These are phyloP conservation scores for Trichoderma sp. DNA, from an alignment of 2,329 filamentous ascomycete species.

Conservation along the genomic window DNA sequence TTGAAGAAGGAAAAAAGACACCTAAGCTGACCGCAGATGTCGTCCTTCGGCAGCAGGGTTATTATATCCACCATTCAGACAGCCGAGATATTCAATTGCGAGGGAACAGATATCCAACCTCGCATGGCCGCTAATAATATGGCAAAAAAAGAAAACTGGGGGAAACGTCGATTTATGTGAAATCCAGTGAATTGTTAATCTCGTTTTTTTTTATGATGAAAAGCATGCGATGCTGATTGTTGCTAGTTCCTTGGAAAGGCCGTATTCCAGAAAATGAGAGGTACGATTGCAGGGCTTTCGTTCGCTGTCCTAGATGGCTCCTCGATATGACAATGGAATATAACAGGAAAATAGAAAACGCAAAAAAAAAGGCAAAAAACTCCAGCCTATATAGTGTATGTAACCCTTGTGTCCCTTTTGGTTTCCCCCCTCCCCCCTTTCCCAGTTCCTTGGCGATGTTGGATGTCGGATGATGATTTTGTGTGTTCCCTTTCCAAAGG, in stretches of 20 bases:
- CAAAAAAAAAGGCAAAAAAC: slow-evolving; percentile 16
- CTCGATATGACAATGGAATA: slow-evolving; percentile 6
- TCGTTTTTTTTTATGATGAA: slow-evolving; percentile 9
- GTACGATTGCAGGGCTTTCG: slow-evolving; percentile 8
- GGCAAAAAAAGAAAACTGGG: background rate
- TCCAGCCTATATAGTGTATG: slow-evolving; percentile 26
- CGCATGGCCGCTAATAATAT: background rate
- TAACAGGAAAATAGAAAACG: background rate
- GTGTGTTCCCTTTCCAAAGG: slow-evolving; percentile 24
- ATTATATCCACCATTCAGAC: slow-evolving; percentile 14
- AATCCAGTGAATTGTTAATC: slow-evolving; percentile 8
- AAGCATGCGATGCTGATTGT: slow-evolving; percentile 12
- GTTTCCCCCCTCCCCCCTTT: slow-evolving; percentile 6
- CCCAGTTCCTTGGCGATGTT: slow-evolving; percentile 22
- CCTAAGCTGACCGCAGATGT: background rate
- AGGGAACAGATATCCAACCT: background rate
- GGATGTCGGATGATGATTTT: slow-evolving; percentile 22
- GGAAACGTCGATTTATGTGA: background rate
- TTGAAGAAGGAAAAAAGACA: background rate
- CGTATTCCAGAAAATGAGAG: slow-evolving; percentile 9
- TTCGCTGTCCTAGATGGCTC: slow-evolving; percentile 15
- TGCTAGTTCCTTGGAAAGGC: slow-evolving; percentile 5
- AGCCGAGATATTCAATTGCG: background rate
- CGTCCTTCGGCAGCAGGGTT: background rate
- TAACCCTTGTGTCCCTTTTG: slow-evolving; percentile 21